These are phyloP conservation scores for Truncatella angustata DNA, from an alignment of 2,329 filamentous ascomycete genomes.

Conservation along the genomic window DNA sequence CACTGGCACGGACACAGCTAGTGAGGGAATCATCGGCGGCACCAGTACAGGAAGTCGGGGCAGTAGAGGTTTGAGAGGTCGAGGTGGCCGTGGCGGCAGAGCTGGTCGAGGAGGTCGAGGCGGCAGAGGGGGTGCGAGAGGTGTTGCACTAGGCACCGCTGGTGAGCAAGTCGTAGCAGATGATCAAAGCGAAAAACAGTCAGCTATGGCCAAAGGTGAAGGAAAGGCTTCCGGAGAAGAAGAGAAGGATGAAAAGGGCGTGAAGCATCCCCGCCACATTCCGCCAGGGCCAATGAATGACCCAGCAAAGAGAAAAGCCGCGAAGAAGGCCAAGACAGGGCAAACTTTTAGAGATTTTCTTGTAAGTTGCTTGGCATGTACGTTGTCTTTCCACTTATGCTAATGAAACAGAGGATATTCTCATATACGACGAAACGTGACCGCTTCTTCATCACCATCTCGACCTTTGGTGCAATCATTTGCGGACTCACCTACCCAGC, in stretches of 20 bases:
- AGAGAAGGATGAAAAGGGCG: not conserved
- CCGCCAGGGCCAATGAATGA: constrained; percentile 13
- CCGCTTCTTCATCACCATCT: constrained; percentile 20
- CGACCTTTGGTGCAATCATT: constrained; percentile 23
- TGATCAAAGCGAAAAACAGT: not conserved
- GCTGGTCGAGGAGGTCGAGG: not conserved
- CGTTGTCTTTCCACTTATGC: too few relatives aligned
- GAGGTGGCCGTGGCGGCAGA: not conserved
- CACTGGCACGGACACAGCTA: too few relatives aligned
- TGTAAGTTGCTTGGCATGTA: too few relatives aligned
- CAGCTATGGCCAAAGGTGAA: not conserved
- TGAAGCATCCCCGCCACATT: not conserved
- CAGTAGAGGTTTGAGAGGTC: not conserved
- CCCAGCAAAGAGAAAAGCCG: constrained; percentile 8
- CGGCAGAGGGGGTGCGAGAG: not conserved
- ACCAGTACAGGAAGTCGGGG: too few relatives aligned
- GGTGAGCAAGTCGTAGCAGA: not conserved
- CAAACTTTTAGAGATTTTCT: constrained; percentile 12
- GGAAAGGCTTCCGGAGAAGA: not conserved
- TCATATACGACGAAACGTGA: constrained; percentile 26
- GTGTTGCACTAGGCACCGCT: not conserved
- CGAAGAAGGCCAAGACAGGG: constrained; percentile 15
- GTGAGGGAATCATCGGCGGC: too few relatives aligned
- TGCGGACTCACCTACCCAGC: constrained; percentile 28
- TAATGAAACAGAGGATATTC: constrained; percentile 25